These are phyloP conservation scores for Croton laevigatus DNA, from an alignment of 441 rosid genomes.

Conservation along the genomic window DNA sequence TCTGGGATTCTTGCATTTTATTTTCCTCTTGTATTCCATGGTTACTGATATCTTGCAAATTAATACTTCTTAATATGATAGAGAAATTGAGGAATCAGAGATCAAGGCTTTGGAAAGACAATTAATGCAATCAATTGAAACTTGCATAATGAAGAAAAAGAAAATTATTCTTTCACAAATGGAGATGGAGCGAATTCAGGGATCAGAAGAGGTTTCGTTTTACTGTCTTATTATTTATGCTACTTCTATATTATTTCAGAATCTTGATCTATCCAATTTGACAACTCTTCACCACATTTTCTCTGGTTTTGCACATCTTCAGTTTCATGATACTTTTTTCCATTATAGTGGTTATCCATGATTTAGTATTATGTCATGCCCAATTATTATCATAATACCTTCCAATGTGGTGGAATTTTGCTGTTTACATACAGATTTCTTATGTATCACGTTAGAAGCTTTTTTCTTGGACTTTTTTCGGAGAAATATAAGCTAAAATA, in stretches of 20 bases:
- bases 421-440: conserved; percentile 8
- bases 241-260: conserved; percentile 15
- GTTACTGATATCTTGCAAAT: conserved; percentile 25
- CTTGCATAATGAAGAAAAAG: conserved; percentile 87
- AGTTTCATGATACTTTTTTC: not conserved
- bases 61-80: conserved; percentile 28
- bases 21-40: conserved; percentile 10
- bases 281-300: conserved; percentile 4
- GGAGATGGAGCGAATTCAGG: conserved; percentile 91
- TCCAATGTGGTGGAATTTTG: not conserved
- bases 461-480: not conserved
- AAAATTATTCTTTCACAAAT: conserved; percentile 79
- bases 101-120: conserved; percentile 94
- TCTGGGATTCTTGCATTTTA: not conserved
- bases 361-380: not conserved
- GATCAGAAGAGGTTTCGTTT: conserved; percentile 74
- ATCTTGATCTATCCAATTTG: not conserved
- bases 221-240: conserved; percentile 13
- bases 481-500: not conserved
- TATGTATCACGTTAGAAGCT: not conserved
- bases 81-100: conserved; percentile 96
- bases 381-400: not conserved
- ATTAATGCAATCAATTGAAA: conserved; percentile 94
- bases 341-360: not conserved
- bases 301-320: not conserved